Percentiles rank a stretch among this genome's conserved stretches.
These are phyloP conservation scores for Jatropha curcas DNA, from an alignment of 345 rosid species.

Conservation along the genomic window DNA sequence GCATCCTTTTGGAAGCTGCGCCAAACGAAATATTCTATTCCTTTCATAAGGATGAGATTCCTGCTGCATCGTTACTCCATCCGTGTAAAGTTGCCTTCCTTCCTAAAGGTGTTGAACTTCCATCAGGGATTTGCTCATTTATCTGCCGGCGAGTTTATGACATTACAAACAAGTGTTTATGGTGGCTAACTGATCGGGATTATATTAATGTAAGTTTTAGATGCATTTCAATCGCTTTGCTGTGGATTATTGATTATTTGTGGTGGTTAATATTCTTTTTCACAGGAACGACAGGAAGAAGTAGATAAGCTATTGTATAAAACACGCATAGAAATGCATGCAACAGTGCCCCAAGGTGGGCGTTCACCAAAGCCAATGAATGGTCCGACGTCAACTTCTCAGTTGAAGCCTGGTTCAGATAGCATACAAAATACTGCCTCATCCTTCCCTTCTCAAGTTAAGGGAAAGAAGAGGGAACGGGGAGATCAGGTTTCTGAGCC, in stretches of 20 bases:
- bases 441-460: slow-evolving; percentile 62
- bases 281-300: slow-evolving; percentile 67
- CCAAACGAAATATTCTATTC: slow-evolving; percentile 95
- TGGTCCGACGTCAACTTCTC: slow-evolving; percentile 76
- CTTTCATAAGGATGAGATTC: slow-evolving; percentile 90
- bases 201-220: slow-evolving; percentile 69
- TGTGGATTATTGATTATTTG: not conserved
- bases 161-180: slow-evolving; percentile 59
- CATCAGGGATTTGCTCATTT: slow-evolving; percentile 71
- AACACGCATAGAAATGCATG: slow-evolving; percentile 74
- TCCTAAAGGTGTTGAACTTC: slow-evolving; percentile 74
- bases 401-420: slow-evolving; percentile 68
- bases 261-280: slow-evolving; percentile 9
- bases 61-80: slow-evolving; percentile 84
- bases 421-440: slow-evolving; percentile 55
- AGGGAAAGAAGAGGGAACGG: slow-evolving; percentile 94
- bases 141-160: slow-evolving; percentile 91
- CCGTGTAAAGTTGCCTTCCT: slow-evolving; percentile 97
- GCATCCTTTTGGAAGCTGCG: slow-evolving; percentile 73
- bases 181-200: slow-evolving; percentile 97
- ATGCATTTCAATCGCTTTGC: not conserved
- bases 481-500: slow-evolving; percentile 70
- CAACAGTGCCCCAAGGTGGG: slow-evolving; percentile 71
- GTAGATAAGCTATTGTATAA: slow-evolving; percentile 69
- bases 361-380: slow-evolving; percentile 75